phyloP scores from a whole-genome alignment of 1,284 basidiomycete species.

The Microbotryum scabiosae region DNA sequence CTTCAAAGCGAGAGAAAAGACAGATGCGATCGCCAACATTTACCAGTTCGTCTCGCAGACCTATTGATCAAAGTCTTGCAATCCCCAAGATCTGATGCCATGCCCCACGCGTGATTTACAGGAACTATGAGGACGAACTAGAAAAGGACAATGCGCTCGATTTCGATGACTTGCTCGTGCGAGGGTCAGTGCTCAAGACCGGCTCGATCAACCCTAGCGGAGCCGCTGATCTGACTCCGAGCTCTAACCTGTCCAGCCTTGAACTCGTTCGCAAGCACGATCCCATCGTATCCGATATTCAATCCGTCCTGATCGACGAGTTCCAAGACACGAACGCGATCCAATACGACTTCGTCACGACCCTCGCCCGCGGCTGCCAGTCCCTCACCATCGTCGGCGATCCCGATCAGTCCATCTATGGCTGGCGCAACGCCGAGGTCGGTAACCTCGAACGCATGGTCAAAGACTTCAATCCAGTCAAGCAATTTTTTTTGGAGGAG shows the following conservation, averaged over 20 bases:
- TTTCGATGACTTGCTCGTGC: slow-evolving; percentile 79
- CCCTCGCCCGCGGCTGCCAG: slow-evolving; percentile 52
- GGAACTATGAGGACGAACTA: slow-evolving; percentile 60
- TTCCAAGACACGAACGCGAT: slow-evolving; percentile 82
- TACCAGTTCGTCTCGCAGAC: slow-evolving; percentile 12
- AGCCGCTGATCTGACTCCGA: background rate
- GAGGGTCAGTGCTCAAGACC: slow-evolving; percentile 40
- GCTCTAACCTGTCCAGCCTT: slow-evolving; percentile 43
- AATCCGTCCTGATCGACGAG: slow-evolving; percentile 79
- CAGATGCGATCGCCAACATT: slow-evolving; percentile 15
- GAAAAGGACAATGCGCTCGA: slow-evolving; percentile 64
- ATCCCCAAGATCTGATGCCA: slow-evolving; percentile 13
- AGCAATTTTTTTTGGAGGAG: slow-evolving; percentile 69
- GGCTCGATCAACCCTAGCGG: background rate
- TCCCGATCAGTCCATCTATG: slow-evolving; percentile 87
- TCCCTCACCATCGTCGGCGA: slow-evolving; percentile 81
- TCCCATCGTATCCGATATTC: slow-evolving; percentile 54
- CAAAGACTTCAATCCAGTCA: slow-evolving; percentile 51
- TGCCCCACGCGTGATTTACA: slow-evolving; percentile 47
- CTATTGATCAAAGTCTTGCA: background rate
- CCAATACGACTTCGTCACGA: slow-evolving; percentile 74
- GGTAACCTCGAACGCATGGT: slow-evolving; percentile 71
- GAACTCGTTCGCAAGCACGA: slow-evolving; percentile 56
- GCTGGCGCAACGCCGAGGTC: slow-evolving; percentile 79
- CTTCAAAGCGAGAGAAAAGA: background rate